Conservation (phyloP, 2,329 filamentous ascomycete species). For the Curvularia spicifera region DNA sequence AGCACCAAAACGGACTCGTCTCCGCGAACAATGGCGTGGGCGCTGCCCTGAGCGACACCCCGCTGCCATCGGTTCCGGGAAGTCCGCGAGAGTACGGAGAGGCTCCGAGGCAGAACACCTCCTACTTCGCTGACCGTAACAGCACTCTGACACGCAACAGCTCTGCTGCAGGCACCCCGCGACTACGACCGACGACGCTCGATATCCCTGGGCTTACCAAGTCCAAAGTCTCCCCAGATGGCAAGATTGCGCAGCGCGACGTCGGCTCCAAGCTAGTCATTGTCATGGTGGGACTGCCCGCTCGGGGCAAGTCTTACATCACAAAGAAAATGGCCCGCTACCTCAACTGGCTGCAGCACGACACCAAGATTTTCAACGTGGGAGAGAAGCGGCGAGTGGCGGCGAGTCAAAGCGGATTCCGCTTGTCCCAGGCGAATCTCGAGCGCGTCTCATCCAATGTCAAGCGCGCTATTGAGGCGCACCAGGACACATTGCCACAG, state of each 20-base stretch:
- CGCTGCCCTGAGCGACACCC: slow-evolving; percentile 66
- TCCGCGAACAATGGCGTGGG: slow-evolving; percentile 55
- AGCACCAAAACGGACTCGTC: slow-evolving; percentile 24
- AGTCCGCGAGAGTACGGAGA: slow-evolving; percentile 66
- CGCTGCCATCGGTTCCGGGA: slow-evolving; percentile 65
- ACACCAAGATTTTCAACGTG: slow-evolving; percentile 96
- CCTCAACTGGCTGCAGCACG: slow-evolving; percentile 95
- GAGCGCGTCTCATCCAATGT: slow-evolving; percentile 37
- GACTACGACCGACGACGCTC: slow-evolving; percentile 88
- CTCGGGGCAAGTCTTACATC: slow-evolving; percentile 96
- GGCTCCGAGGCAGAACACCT: slow-evolving; percentile 16
- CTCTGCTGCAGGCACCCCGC: slow-evolving; percentile 77
- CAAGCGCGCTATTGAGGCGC: slow-evolving; percentile 33
- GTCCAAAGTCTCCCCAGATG: slow-evolving; percentile 93
- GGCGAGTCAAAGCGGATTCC: slow-evolving; percentile 64
- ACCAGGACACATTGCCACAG: slow-evolving; percentile 40
- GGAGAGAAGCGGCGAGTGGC: slow-evolving; percentile 86
- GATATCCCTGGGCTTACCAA: slow-evolving; percentile 97
- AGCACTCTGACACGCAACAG: slow-evolving; percentile 74
- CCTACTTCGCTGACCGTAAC: slow-evolving; percentile 28
- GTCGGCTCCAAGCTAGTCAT: slow-evolving; percentile 96
- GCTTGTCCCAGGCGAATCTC: slow-evolving; percentile 42
- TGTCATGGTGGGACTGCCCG: slow-evolving; percentile 96
- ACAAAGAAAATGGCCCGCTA: slow-evolving; percentile 98
- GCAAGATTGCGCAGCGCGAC: slow-evolving; percentile 90